phyloP scores from a whole-genome alignment of 805 yeast species.

The Myxozyma melibiosi region DNA sequence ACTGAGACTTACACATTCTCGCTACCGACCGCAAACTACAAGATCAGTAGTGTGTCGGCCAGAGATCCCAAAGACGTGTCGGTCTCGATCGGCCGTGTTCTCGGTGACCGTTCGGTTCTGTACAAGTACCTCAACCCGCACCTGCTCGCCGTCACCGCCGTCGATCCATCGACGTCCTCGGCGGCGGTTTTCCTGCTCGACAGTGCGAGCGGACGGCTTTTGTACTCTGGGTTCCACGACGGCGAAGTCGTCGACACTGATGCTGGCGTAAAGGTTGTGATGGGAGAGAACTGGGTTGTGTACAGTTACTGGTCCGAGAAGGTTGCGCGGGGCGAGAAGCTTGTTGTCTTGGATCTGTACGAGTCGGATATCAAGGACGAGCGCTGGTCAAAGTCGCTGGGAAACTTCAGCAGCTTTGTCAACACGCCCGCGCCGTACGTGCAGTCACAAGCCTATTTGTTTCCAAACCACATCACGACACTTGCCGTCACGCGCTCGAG shows the following conservation, averaged over 20 bases:
- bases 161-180: conserved; percentile 37
- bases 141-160: conserved; percentile 55
- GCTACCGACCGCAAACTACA: conserved; percentile 40
- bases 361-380: conserved; percentile 62
- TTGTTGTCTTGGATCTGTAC: conserved; percentile 77
- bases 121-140: conserved; percentile 85
- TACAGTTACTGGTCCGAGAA: conserved; percentile 59
- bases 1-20: conserved; percentile 47
- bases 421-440: conserved; percentile 50
- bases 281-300: conserved; percentile 84
- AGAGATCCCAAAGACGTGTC: conserved; percentile 48
- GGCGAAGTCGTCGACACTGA: conserved; percentile 47
- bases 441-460: conserved; percentile 58
- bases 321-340: conserved; percentile 50
- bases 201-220: conserved; percentile 65
- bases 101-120: conserved; percentile 70
- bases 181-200: conserved; percentile 63
- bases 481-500: conserved; percentile 60
- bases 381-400: conserved; percentile 38
- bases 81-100: conserved; percentile 66
- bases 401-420: conserved; percentile 43
- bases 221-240: conserved; percentile 51
- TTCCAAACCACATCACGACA: conserved; percentile 60
- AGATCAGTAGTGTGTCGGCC: conserved; percentile 46
- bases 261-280: conserved; percentile 52